These are phyloP conservation scores for Entamoeba moshkovskii DNA, from an alignment of 208 protist genomes.

Conservation along the genomic window DNA sequence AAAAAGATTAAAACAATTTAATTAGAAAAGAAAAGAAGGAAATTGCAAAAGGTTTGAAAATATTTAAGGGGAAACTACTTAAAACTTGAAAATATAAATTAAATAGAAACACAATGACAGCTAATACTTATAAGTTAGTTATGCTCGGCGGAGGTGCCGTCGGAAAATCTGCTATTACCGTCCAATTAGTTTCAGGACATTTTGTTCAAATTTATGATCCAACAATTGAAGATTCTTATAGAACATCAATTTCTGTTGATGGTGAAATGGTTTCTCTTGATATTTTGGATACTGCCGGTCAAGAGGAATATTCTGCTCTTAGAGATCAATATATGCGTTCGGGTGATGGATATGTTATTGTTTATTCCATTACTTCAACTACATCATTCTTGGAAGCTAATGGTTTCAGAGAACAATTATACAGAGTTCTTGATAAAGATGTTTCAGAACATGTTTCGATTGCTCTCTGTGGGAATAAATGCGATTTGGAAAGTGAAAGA, in stretches of 20 bases:
- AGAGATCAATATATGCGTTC: background rate
- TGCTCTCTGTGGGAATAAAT: conserved; percentile 48
- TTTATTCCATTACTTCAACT: background rate
- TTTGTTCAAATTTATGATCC: conserved; percentile 7
- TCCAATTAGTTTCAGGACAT: background rate
- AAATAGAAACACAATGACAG: no score
- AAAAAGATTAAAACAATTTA: no score
- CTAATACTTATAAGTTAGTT: background rate
- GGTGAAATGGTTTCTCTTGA: conserved; percentile 35
- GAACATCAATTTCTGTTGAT: background rate
- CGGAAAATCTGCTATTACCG: background rate
- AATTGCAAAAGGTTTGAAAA: no score
- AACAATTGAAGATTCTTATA: background rate
- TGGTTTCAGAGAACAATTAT: conserved; percentile 51
- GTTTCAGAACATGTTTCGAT: conserved; percentile 27
- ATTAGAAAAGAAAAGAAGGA: no score
- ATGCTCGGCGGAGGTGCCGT: background rate
- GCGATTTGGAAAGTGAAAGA: conserved; percentile 28
- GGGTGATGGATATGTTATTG: background rate
- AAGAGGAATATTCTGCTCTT: conserved; percentile 44
- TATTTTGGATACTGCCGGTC: conserved; percentile 61
- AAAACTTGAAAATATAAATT: no score
- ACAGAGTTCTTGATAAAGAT: background rate
- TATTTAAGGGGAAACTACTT: no score
- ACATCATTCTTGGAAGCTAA: conserved; percentile 45